phyloP scores from a whole-genome alignment of 768 basidiomycete genomes.

The Ephemerocybe angulata region DNA sequence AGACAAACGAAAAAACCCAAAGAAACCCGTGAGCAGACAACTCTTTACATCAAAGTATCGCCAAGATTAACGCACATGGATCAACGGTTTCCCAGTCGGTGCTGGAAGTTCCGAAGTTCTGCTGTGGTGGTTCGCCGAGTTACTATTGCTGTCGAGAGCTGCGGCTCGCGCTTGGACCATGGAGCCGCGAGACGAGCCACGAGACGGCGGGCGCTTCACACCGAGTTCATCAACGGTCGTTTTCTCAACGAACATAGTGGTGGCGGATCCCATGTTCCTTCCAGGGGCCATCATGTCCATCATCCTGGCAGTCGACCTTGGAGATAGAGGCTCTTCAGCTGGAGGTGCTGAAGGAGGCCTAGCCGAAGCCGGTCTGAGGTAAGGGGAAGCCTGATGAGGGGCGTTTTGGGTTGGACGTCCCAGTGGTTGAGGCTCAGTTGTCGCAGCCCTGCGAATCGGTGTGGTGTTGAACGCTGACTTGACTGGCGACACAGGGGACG shows the following conservation, averaged over 20 bases:
- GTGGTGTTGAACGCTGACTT: constrained; percentile 29
- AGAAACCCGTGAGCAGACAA: constrained; percentile 43
- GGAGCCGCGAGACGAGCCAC: not conserved
- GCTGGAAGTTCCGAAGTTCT: constrained; percentile 35
- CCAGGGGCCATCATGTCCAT: constrained; percentile 25
- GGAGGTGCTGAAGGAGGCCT: constrained; percentile 37
- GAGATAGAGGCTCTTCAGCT: constrained; percentile 20
- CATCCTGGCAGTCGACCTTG: constrained; percentile 12
- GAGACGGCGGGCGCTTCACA: constrained; percentile 27
- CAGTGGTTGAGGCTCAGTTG: constrained; percentile 13
- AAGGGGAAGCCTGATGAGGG: not conserved
- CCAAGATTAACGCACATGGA: constrained; percentile 85
- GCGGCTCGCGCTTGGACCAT: not conserved
- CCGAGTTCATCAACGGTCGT: constrained; percentile 47
- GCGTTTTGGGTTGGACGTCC: not conserved
- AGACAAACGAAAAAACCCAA: constrained; percentile 19
- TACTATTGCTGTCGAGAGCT: too few species aligned
- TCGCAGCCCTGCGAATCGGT: constrained; percentile 4
- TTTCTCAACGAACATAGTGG: constrained; percentile 67
- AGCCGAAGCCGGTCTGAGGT: constrained; percentile 20
- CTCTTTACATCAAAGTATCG: constrained; percentile 36
- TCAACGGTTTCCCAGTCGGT: constrained; percentile 62
- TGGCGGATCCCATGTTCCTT: constrained; percentile 63
- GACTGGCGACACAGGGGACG: constrained; percentile 38
- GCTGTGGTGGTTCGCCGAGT: constrained; percentile 16